Base-by-base conservation (phyloP, 2,329 filamentous ascomycete genomes). In the Clarireedia monteithiana region DNA sequence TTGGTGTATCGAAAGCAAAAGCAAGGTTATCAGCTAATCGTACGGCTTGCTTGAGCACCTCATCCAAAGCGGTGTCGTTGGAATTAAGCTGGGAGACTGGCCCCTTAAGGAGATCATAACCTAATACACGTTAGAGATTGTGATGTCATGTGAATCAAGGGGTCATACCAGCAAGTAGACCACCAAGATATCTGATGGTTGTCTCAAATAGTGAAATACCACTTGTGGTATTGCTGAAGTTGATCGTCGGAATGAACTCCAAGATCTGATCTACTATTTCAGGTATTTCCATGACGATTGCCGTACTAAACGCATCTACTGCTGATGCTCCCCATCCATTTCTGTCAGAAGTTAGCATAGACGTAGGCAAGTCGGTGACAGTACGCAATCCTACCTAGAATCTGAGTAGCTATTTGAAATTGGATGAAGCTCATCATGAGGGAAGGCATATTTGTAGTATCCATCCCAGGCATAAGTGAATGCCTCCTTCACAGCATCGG, bases 321-420 rank as follows among this genome's bases (percentile, higher is more conserved):
- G 89, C 88, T 44, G 85, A 91, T 30, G 89, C 88, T 24, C 89
- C 90, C 90, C 90, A 95, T 53, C 83, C 85, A 66, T 91, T 91
- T 59, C 88, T 91, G 57, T 42, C 27, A 36, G 34, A 27, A 36
- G 51, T 63, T 59, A 63, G 60, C 52, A 53, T 34, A 36, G 40
- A 6, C 50, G 23, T 47, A 5, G 15, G 12, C 20, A 56, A 17
- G 24, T 1, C 51, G 14, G n/a, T 30, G 7, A 12, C 30, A 34
- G 30, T 27, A 42, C 36, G 40, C 49, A 14, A 14, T 65, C 74
- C 61, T 73, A 89, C 88, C 87, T 80, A 54, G 88, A 87, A 69
- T 95, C 84, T 23, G 76, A 75, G 58, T 73, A 85, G 0, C 71
- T 71, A 62, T 89, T 88, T 42, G 77, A 80, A 14, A 88, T 75